Conservation (phyloP, 257 asterid species). For the Penstemon newberryi region DNA sequence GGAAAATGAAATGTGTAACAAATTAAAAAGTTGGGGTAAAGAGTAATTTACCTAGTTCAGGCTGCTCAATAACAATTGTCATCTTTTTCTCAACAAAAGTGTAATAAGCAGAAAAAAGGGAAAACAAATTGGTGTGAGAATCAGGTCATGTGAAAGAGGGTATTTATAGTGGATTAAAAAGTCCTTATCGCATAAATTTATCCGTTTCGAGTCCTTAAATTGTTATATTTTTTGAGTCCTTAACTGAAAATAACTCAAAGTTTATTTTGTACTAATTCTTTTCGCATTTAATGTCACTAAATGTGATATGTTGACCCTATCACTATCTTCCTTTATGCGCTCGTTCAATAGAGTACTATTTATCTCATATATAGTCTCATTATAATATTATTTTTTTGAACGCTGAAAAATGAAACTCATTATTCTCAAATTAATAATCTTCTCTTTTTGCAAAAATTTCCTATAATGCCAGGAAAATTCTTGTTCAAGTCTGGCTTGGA, state of each 20-base stretch:
- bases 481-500: too few species aligned
- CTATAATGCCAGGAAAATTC: too few species aligned
- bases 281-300: neutral
- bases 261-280: conserved; percentile 7
- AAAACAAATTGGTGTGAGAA: neutral
- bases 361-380: too few species aligned
- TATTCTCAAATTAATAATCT: too few species aligned
- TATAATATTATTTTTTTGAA: too few species aligned
- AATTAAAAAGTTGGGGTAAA: too few species aligned
- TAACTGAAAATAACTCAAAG: conserved; percentile 24
- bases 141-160: neutral
- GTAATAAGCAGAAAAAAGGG: neutral
- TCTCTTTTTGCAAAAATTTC: too few species aligned
- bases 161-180: conserved; percentile 51
- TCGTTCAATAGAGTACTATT: too few species aligned
- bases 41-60: conserved; percentile 42
- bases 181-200: conserved; percentile 49
- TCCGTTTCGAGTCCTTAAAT: conserved; percentile 43
- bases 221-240: conserved; percentile 42
- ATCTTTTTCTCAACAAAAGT: conserved; percentile 30
- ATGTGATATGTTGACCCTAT: neutral
- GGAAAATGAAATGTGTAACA: neutral
- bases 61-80: conserved; percentile 62
- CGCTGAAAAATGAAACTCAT: too few species aligned
- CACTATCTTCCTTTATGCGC: too few species aligned